Base-by-base conservation (phyloP, 2,329 filamentous ascomycete genomes). In the Phialophora macrospora region DNA sequence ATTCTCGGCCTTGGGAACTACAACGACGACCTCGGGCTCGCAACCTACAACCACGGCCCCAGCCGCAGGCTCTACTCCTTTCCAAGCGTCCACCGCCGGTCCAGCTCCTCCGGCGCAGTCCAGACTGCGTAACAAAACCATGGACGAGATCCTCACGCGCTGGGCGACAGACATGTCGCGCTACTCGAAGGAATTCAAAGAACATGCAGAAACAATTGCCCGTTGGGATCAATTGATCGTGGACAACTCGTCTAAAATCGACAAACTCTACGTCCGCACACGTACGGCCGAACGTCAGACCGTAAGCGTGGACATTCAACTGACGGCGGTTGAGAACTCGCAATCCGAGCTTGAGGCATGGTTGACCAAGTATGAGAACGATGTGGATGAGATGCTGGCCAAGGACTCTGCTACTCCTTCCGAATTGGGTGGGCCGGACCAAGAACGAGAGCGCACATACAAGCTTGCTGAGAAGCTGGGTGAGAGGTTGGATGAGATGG, bases 121-220 rank as follows among this genome's bases (percentile, higher is more conserved):
- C 3, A 90, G 95, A 30, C 83, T 99, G 44, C 97, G 97, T 83
- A 97, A 97, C 79, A 98, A 97, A 81, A 97, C 94, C 0, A 97
- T 99, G 91, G 95, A 99, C 75, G 95, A 99, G 77, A 97, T 99
- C 70, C 93, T 99, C 71, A 97, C 92, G 3, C 88, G 93, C 34
- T 99, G 95, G 95, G 95, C 95, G 1, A 92, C 93, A 0, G 95
- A 98, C 75, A 83, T 99, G 57, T 90, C 93, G 60, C 96, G 96
- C 75, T 97, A 99, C 75, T 94, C 98, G 75, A 96, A 97, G 77
- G 92, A 96, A 65, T 99, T 98, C 81, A 93, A 96, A 76, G 86
- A 90, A 38, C 93, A 98, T 77, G 94, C 96, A 4, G 86, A 88
- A 67, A 90, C 93, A 70, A 92, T 98, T 14, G 90, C 93, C 12